A percentile compares a stretch with the other conserved stretches of the same genome.
phyloP scores from a whole-genome alignment of 1,284 basidiomycete genomes.

The Peniophora sp. region DNA sequence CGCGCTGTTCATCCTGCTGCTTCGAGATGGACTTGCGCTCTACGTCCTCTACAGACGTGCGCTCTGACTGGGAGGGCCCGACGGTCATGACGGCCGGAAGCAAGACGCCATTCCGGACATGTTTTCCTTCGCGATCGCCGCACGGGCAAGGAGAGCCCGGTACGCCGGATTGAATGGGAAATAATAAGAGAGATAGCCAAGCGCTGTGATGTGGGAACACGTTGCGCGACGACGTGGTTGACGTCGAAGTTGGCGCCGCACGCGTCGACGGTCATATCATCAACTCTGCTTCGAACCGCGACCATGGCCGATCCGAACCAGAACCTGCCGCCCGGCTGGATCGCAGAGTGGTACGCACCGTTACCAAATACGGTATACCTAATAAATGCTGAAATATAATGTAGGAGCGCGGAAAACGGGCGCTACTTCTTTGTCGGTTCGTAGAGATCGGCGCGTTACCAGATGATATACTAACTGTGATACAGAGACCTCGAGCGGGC shows the following conservation, averaged over 20 bases:
- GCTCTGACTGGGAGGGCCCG: neutral
- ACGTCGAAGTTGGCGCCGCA: neutral
- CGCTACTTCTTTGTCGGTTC: constrained; percentile 79
- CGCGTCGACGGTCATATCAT: constrained; percentile 1
- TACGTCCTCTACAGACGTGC: no score
- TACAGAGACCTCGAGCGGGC: constrained; percentile 46
- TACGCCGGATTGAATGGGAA: neutral
- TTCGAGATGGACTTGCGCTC: no score
- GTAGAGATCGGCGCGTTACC: constrained; percentile 13
- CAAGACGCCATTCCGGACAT: neutral
- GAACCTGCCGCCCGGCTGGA: constrained; percentile 84
- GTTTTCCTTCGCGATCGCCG: neutral
- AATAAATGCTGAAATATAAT: constrained; percentile 4
- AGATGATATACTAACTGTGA: neutral
- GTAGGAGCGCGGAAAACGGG: constrained; percentile 75
- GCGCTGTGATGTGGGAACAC: neutral
- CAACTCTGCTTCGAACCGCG: constrained; percentile 2
- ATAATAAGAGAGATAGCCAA: no score
- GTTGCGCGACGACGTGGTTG: constrained; percentile 9
- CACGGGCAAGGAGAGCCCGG: neutral
- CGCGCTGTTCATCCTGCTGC: no score
- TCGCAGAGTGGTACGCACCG: constrained; percentile 68
- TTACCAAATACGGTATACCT: neutral
- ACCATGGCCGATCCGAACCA: constrained; percentile 60
- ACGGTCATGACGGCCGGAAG: no score